Evolutionary conservation across 208 protist genomes (phyloP).

Genomic region (Trypanosoma theileri): DNA sequence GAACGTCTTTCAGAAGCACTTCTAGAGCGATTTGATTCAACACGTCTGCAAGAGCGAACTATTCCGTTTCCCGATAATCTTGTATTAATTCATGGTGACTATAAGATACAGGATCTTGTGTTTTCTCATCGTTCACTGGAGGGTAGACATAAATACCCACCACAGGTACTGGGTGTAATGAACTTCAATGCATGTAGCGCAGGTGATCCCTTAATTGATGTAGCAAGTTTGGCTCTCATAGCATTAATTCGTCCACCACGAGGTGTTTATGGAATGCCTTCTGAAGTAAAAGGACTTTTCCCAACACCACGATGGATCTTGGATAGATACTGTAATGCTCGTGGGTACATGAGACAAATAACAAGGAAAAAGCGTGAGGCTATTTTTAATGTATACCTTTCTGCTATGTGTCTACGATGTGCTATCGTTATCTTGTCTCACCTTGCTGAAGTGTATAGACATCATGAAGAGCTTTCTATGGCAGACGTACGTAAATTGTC

Average conservation of each 20-base stretch:
- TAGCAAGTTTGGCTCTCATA: constrained; percentile 59
- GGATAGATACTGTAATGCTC: constrained; percentile 65
- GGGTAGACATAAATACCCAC: constrained; percentile 71
- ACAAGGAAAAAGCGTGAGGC: constrained; percentile 47
- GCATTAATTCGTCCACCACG: constrained; percentile 43
- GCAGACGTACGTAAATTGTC: constrained; percentile 42
- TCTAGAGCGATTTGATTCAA: constrained; percentile 50
- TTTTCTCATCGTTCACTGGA: constrained; percentile 77
- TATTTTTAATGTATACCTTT: constrained; percentile 77
- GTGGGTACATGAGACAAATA: constrained; percentile 67
- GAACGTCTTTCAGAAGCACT: constrained; percentile 43
- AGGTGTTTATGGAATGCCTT: constrained; percentile 51
- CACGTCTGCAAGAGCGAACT: constrained; percentile 45
- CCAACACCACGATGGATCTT: constrained; percentile 56
- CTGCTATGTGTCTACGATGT: constrained; percentile 53
- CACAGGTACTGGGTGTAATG: constrained; percentile 44
- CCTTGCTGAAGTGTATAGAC: constrained; percentile 27
- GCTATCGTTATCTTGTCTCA: constrained; percentile 38
- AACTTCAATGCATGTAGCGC: constrained; percentile 53
- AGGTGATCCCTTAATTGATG: constrained; percentile 69
- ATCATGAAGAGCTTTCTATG: constrained; percentile 11
- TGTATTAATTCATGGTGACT: constrained; percentile 64
- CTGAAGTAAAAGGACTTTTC: constrained; percentile 51
- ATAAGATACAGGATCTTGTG: constrained; percentile 51
- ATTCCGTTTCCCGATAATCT: constrained; percentile 55